Evolutionary conservation across 257 asterid genomes (phyloP).

Genomic region (Rehmannia glutinosa): DNA sequence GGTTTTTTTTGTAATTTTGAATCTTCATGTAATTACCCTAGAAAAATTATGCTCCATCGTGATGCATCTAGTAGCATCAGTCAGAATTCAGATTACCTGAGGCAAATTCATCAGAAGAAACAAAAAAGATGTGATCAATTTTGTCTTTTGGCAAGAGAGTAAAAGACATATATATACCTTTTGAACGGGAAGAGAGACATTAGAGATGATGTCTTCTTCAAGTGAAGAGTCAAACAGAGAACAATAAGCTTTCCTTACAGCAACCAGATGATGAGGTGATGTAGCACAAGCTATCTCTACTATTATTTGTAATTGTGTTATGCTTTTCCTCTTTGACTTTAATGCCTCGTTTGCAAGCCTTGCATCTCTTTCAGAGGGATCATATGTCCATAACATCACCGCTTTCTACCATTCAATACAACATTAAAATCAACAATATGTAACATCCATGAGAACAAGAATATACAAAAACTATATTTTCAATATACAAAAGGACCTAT

Average conservation of each 20-base stretch:
- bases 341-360: constrained; percentile 68
- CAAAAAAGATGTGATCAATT: too few species aligned
- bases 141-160: too few species aligned
- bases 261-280: constrained; percentile 66
- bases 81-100: too few species aligned
- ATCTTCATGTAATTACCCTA: too few species aligned
- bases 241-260: constrained; percentile 59
- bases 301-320: constrained; percentile 53
- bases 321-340: constrained; percentile 37
- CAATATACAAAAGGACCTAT: too few species aligned
- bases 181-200: constrained; percentile 50
- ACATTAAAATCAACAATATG: neutral
- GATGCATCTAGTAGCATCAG: too few species aligned
- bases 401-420: constrained; percentile 46
- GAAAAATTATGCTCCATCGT: too few species aligned
- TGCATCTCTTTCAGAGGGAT: constrained; percentile 82
- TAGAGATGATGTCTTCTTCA: constrained; percentile 66
- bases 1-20: too few species aligned
- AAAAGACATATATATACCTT: constrained; percentile 39
- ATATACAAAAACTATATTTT: too few species aligned
- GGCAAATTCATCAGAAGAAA: too few species aligned
- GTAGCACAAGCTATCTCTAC: constrained; percentile 80
- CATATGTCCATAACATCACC: constrained; percentile 59
- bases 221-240: constrained; percentile 55
- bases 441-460: too few species aligned